A percentile compares a stretch with the other conserved stretches of the same genome.
phyloP scores from a whole-genome alignment of 2,329 filamentous ascomycete species.

The Pestalotiopsis fici region DNA sequence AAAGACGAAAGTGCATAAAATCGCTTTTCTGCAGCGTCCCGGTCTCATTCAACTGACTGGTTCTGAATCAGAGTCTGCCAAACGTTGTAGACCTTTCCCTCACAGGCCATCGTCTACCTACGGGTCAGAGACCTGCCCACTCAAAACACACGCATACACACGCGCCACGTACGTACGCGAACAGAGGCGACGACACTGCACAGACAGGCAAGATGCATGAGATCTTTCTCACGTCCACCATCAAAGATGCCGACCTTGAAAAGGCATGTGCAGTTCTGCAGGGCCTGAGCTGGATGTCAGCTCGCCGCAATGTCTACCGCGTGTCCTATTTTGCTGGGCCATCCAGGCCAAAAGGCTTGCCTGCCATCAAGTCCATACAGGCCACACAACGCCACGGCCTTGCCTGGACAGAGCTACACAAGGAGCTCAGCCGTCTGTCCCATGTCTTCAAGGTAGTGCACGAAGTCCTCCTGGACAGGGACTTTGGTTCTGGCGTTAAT shows the following conservation, averaged over 20 bases:
- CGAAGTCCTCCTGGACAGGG: conserved; percentile 48
- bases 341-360: conserved; percentile 44
- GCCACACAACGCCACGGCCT: conserved; percentile 12
- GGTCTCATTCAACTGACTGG: too few species aligned
- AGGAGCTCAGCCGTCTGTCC: conserved; percentile 56
- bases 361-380: conserved; percentile 34
- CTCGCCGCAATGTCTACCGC: conserved; percentile 49
- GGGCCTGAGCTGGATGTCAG: conserved; percentile 58
- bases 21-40: too few species aligned
- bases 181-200: too few species aligned
- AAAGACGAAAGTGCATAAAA: too few species aligned
- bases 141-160: too few species aligned
- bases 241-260: conserved; percentile 50
- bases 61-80: too few species aligned
- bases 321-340: conserved; percentile 57
- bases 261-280: conserved; percentile 54
- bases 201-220: conserved; percentile 51
- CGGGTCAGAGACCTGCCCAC: too few species aligned
- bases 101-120: too few species aligned
- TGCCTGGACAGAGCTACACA: conserved; percentile 54
- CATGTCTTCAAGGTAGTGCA: conserved; percentile 59
- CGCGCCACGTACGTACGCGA: too few species aligned
- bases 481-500: conserved; percentile 41
- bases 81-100: too few species aligned
- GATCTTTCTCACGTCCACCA: conserved; percentile 56